Evolutionary conservation across 2,329 filamentous ascomycete genomes (phyloP), one percentile per base, ranked within the genome.

Genomic region (Apiospora rasikravindrae): DNA sequence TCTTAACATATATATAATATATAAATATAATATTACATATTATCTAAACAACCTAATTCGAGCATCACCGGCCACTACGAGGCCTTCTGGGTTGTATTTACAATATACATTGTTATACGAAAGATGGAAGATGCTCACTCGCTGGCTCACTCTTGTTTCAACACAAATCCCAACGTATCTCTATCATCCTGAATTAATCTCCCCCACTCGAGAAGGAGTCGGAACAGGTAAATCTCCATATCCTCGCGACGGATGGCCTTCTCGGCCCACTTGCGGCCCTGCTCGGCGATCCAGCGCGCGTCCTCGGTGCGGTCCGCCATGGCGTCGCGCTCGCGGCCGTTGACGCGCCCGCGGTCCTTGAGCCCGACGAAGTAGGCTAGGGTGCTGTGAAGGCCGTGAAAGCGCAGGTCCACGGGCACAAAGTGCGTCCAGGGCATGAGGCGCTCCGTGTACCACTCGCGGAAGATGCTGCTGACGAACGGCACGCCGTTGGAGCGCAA

Each of bases 171-270:
- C 73, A 87, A 79, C 16, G 82, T 81, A n/a, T 88, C 84, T 73
- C 87, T 80, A 51, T 83, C 78, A 77, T 94, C 92, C 81, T 93
- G 88, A 29, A 92, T 87, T 64, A 95, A 78, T 73, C 93, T 83
- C 2, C 88, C 93, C 92, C 93, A 96, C 83, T 96, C 94, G 26
- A 96, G 82, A 76, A 96, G 82, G 73, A 96, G 80, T 67, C 94
- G 84, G 78, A 95, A 96, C 77, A 96, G 86, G 78, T 96, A 96
- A 13, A 94, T 88, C 80, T 95, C 92, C 89, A 93, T 93, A 77
- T 96, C 94, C 79, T 92, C 91, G 77, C 88, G 89, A 73, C 91
- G 84, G 24, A 95, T 76, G 16, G 89, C 91, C 78, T 86, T 85
- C 8, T 84, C 83, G 2, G 89, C 90, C 93, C 93, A 94, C 72